These are phyloP conservation scores for Epichloe hybrida DNA, from an alignment of 2,329 filamentous ascomycete genomes.

Conservation along the genomic window DNA sequence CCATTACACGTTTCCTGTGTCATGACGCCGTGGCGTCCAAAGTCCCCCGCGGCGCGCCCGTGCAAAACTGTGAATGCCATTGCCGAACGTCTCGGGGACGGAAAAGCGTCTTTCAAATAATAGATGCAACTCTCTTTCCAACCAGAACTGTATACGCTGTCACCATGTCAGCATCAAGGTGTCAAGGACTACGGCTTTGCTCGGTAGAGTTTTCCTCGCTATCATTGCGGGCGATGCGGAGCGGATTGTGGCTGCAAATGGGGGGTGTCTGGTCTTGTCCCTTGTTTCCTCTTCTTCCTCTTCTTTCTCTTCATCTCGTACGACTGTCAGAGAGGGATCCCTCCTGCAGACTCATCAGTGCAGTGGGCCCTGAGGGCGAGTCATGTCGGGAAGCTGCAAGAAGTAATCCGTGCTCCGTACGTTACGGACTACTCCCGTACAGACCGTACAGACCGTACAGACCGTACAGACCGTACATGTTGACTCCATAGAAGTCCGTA, in stretches of 20 bases:
- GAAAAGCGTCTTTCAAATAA: neutral
- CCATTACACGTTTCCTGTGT: neutral
- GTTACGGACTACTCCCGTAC: too few relatives aligned
- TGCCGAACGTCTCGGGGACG: neutral
- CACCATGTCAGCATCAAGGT: neutral
- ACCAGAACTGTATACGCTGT: neutral
- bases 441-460: too few relatives aligned
- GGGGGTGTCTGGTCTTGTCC: too few relatives aligned
- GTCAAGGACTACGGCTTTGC: neutral
- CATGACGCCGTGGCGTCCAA: neutral
- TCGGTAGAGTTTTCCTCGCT: neutral
- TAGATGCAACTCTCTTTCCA: neutral
- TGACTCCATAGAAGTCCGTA: too few relatives aligned
- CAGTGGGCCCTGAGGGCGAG: neutral
- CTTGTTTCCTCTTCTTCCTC: too few relatives aligned
- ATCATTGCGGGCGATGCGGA: too few relatives aligned
- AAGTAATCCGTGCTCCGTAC: too few relatives aligned
- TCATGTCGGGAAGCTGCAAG: neutral
- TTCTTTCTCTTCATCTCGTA: too few relatives aligned
- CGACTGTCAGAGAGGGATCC: too few relatives aligned
- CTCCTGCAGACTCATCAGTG: too few relatives aligned
- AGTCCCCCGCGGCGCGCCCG: neutral
- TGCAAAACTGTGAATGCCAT: neutral
- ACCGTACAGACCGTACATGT: too few relatives aligned
- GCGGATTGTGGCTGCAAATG: too few relatives aligned